These are phyloP conservation scores for Colletotrichum viniferum DNA, from an alignment of 2,329 filamentous ascomycete species.

Conservation along the genomic window DNA sequence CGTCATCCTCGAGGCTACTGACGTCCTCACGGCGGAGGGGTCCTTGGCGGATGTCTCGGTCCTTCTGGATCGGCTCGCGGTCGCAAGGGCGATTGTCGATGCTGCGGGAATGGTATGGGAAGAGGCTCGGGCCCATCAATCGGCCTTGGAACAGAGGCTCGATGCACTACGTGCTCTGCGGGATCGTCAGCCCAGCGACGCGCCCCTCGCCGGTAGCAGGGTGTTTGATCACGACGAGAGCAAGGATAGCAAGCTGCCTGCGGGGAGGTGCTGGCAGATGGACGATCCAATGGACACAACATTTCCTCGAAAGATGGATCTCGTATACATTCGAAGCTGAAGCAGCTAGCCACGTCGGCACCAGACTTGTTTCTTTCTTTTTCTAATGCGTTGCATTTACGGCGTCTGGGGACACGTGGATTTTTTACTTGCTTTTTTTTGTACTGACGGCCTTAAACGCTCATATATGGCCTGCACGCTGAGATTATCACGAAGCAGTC, in stretches of 20 bases:
- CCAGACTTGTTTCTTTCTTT: background rate
- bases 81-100: conserved; percentile 58
- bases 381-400: conserved; percentile 5
- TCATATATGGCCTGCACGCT: background rate
- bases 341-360: background rate
- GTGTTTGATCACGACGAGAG: conserved; percentile 31
- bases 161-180: conserved; percentile 37
- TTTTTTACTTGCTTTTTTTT: background rate
- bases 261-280: conserved; percentile 36
- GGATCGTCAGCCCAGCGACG: conserved; percentile 32
- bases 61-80: conserved; percentile 57
- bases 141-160: conserved; percentile 46
- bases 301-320: conserved; percentile 42
- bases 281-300: conserved; percentile 35
- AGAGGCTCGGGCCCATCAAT: conserved; percentile 55
- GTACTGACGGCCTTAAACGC: background rate
- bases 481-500: background rate
- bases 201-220: conserved; percentile 32
- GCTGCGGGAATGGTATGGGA: conserved; percentile 65
- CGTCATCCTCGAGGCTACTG: conserved; percentile 66
- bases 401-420: background rate
- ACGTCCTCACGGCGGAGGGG: conserved; percentile 68
- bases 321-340: conserved; percentile 31
- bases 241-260: conserved; percentile 28
- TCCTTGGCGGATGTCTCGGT: conserved; percentile 52